These are phyloP conservation scores for Geranium rotundifolium DNA, from an alignment of 345 rosid genomes.

Conservation along the genomic window DNA sequence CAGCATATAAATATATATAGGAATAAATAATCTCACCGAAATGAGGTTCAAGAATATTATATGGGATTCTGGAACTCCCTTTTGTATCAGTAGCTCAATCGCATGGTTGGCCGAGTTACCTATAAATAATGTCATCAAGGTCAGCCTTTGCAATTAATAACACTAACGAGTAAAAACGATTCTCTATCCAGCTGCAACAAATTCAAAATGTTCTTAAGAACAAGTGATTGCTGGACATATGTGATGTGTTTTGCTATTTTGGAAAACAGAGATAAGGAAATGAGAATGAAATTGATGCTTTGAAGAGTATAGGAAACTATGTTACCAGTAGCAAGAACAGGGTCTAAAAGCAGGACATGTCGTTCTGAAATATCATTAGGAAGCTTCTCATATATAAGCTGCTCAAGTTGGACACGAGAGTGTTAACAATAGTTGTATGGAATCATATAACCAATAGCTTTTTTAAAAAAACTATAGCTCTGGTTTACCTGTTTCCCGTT, in stretches of 20 bases:
- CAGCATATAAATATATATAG: background rate
- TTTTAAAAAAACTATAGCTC: background rate
- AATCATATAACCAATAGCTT: background rate
- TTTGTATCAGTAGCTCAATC: conserved; percentile 66
- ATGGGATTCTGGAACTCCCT: conserved; percentile 96
- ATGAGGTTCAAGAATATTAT: conserved; percentile 89
- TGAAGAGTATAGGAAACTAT: background rate
- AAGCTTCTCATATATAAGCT: conserved; percentile 98
- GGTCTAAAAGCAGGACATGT: conserved; percentile 93
- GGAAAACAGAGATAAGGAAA: no score
- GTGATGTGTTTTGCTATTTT: no score
- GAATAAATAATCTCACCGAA: conserved; percentile 42
- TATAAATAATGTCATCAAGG: conserved; percentile 6
- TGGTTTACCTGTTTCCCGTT: conserved; percentile 69
- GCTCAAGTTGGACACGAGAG: conserved; percentile 10
- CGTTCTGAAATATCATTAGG: conserved; percentile 91
- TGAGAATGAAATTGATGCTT: no score
- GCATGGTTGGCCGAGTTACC: conserved; percentile 98
- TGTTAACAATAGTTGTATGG: background rate
- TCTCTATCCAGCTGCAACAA: no score
- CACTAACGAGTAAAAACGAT: no score
- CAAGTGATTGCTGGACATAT: no score
- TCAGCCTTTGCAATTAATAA: no score
- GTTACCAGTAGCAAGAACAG: conserved; percentile 88
- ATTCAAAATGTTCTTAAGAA: no score